These are phyloP conservation scores for Verticillium dahliae DNA, from an alignment of 2,329 filamentous ascomycete genomes.

Conservation along the genomic window DNA sequence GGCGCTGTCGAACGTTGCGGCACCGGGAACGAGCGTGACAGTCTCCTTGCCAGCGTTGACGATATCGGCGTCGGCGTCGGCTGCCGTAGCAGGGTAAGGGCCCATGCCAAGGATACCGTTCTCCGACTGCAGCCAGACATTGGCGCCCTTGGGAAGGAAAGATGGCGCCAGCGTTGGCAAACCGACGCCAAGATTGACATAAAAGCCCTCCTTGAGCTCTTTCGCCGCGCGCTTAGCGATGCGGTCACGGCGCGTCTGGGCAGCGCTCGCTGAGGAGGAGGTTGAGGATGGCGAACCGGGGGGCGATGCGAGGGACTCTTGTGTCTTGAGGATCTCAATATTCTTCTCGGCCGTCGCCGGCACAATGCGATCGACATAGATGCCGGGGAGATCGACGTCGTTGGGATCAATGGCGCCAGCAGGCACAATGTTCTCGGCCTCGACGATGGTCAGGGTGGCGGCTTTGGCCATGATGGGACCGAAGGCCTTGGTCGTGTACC, in stretches of 20 bases:
- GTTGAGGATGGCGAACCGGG: slow-evolving; percentile 7
- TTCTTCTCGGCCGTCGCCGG: slow-evolving; percentile 64
- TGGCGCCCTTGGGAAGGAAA: slow-evolving; percentile 59
- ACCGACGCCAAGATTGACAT: slow-evolving; percentile 76
- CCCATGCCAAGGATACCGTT: slow-evolving; percentile 84
- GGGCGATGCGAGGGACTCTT: slow-evolving; percentile 20
- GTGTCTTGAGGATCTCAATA: slow-evolving; percentile 62
- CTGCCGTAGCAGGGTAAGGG: slow-evolving; percentile 62
- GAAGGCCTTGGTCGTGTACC: slow-evolving; percentile 71
- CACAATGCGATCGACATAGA: slow-evolving; percentile 77
- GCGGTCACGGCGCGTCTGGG: slow-evolving; percentile 53
- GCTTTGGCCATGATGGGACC: slow-evolving; percentile 76
- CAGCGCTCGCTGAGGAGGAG: slow-evolving; percentile 30
- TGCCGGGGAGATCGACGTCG: slow-evolving; percentile 71
- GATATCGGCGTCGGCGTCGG: slow-evolving; percentile 68
- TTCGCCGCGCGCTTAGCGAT: slow-evolving; percentile 74
- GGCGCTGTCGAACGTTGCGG: slow-evolving; percentile 69
- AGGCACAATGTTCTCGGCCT: slow-evolving; percentile 78
- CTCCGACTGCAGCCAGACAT: slow-evolving; percentile 81
- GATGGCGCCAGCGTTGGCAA: slow-evolving; percentile 81
- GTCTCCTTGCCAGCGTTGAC: slow-evolving; percentile 88
- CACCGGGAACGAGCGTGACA: slow-evolving; percentile 71
- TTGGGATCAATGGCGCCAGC: slow-evolving; percentile 66
- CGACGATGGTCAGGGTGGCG: slow-evolving; percentile 70
- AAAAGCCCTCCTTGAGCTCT: slow-evolving; percentile 74